Evolutionary conservation across 176 grass and related monocot genomes (phyloP).

Genomic region (Stipa capillata): DNA sequence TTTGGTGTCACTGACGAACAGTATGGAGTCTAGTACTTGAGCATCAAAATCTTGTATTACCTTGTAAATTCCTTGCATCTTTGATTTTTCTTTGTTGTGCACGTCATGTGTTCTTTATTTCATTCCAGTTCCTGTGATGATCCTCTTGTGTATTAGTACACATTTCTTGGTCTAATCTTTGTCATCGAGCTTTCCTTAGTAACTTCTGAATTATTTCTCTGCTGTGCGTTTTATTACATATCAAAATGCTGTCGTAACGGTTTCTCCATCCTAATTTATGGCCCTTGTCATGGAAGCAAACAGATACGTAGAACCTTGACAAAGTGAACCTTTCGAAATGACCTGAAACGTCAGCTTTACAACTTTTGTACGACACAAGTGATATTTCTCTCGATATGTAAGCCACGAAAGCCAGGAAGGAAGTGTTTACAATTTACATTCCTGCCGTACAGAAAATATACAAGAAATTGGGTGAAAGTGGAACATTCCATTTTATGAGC

Average conservation of each 20-base stretch:
- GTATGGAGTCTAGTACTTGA: conserved; percentile 9
- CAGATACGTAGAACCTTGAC: not conserved
- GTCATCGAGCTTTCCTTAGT: too few relatives aligned
- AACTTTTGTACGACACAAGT: too few relatives aligned
- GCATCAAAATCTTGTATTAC: conserved; percentile 15
- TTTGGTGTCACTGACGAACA: conserved; percentile 9
- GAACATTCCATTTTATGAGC: too few relatives aligned
- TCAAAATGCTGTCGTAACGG: too few relatives aligned
- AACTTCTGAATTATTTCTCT: not conserved
- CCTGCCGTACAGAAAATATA: too few relatives aligned
- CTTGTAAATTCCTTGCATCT: conserved; percentile 51
- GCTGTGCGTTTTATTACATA: too few relatives aligned
- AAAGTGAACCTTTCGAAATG: not conserved
- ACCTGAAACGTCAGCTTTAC: not conserved
- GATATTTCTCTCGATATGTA: too few relatives aligned
- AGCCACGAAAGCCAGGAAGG: too few relatives aligned
- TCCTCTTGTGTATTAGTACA: not conserved
- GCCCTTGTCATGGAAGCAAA: not conserved
- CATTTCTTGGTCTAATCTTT: too few relatives aligned
- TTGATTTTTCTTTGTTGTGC: conserved; percentile 24
- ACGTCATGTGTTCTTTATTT: not conserved
- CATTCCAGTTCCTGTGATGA: not conserved
- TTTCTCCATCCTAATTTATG: not conserved
- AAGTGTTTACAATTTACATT: too few relatives aligned
- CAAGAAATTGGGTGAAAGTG: too few relatives aligned